phyloP scores from a whole-genome alignment of 2,329 filamentous ascomycete genomes.

The Fusarium secorum region DNA sequence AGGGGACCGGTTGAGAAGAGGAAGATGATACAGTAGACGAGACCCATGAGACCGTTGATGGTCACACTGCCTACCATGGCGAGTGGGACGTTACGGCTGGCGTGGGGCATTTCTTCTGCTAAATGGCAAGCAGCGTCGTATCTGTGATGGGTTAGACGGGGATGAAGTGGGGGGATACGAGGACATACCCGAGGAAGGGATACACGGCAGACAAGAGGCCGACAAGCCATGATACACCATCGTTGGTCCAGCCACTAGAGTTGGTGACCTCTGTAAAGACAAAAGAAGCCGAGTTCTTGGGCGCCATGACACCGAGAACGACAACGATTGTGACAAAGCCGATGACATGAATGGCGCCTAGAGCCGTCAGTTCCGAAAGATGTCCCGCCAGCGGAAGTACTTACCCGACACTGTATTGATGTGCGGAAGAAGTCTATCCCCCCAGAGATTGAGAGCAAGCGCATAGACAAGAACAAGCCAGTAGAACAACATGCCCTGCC shows the following conservation, averaged over 20 bases:
- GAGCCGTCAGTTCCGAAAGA: background rate
- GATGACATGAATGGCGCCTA: constrained; percentile 40
- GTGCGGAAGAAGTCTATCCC: constrained; percentile 47
- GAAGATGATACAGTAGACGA: constrained; percentile 52
- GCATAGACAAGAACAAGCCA: constrained; percentile 53
- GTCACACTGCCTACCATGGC: constrained; percentile 48
- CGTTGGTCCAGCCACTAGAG: constrained; percentile 44
- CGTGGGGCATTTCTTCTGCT: constrained; percentile 46
- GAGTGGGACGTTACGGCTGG: constrained; percentile 45
- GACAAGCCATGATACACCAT: constrained; percentile 47
- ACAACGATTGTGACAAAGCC: constrained; percentile 43
- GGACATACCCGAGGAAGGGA: constrained; percentile 46
- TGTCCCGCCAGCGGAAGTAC: accelerated
- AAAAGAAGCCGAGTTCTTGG: constrained; percentile 42
- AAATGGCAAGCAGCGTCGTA: constrained; percentile 48
- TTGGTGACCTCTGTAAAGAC: constrained; percentile 47
- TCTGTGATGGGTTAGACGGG: constrained; percentile 11
- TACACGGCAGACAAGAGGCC: constrained; percentile 45
- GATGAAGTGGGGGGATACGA: accelerated
- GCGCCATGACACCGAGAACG: constrained; percentile 43
- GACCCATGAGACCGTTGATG: constrained; percentile 56
- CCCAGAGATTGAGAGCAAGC: constrained; percentile 53
- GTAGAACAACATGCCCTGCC: constrained; percentile 57
- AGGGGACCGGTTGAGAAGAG: constrained; percentile 54
- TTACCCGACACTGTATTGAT: constrained; percentile 43